Conservation (phyloP, 1,284 basidiomycete species). For the Moesziomyces aphidis region DNA sequence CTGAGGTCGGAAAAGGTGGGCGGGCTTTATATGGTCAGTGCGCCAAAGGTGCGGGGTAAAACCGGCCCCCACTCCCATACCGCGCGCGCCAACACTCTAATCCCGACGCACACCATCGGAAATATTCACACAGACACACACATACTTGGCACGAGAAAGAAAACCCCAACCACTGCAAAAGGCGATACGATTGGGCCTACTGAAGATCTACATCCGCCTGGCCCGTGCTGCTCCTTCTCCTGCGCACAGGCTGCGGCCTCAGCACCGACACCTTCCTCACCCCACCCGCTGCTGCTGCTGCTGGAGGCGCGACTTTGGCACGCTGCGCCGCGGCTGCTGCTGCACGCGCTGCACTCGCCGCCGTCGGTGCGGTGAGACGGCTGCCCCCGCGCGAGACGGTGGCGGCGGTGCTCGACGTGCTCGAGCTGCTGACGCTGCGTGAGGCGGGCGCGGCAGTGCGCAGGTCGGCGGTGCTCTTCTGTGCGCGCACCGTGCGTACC, state of each 20-base stretch:
- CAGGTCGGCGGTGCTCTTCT: conserved; percentile 21
- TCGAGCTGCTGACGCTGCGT: conserved; percentile 3
- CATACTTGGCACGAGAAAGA: no score
- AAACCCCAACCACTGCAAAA: no score
- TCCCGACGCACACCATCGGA: no score
- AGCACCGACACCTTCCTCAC: conserved; percentile 7
- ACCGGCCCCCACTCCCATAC: no score
- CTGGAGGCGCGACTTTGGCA: background rate
- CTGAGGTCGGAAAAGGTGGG: no score
- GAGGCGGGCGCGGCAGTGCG: background rate
- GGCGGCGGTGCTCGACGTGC: conserved; percentile 15
- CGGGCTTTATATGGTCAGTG: background rate
- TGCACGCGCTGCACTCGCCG: conserved; percentile 30
- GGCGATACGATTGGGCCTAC: background rate
- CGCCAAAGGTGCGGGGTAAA: no score
- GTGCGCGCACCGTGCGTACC: conserved; percentile 11
- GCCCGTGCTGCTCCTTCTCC: conserved; percentile 33
- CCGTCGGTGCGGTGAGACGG: conserved; percentile 34
- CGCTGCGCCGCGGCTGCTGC: conserved; percentile 7
- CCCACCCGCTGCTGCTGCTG: background rate
- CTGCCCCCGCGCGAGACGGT: conserved; percentile 6
- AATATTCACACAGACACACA: no score
- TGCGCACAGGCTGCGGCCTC: background rate
- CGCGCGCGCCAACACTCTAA: no score
- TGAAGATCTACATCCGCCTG: conserved; percentile 29